Base-by-base conservation (phyloP, 169 alveolate genomes). In the Cyclospora cayetanensis region DNA sequence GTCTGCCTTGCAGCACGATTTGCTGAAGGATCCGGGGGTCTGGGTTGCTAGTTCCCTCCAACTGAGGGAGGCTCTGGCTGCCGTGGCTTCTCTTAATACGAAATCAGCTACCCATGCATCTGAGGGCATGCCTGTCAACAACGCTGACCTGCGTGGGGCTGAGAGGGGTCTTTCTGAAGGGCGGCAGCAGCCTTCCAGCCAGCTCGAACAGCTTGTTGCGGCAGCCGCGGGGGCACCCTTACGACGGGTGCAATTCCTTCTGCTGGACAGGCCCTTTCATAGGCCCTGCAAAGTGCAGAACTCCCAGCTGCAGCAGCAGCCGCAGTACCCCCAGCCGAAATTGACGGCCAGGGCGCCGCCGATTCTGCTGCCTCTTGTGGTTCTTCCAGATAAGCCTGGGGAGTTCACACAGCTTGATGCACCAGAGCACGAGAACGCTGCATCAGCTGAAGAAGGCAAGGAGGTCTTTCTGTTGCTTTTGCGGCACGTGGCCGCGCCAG, bases 231-330 rank as follows among this genome's bases (percentile, higher is more conserved):
- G 83, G 4, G 15, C 39, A 11, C 46, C 53, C 27, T 7, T 35
- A 15, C 34, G 22, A 1, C 83, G 55, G 3, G 83, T 70, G 34
- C 34, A 50, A 7, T 70, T 70, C 31, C 20, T 70, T 20, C 37
- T 34, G 27, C 27, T 70, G 27, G 83, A 70, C 4, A 70, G 53
- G 46, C 53, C 22, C n/a, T n/a, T n/a, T n/a, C n/a, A n/a, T n/a
- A n/a, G n/a, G n/a, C n/a, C n/a, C n/a, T n/a, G n/a, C n/a, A n/a
- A 42, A 4, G 35, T 11, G 12, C 20, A 20, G 77, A 20, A 7
- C 9, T 12, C 12, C 22, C 77, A 65, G 72, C 31, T 7, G 77
- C n/a, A n/a, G n/a, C 83, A 70, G 55, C 83, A 35, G 83, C 83
- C 7, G 83, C 50, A 31, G 77, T 53, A 70, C 7, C 27, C 1